Percentiles rank a stretch among this genome's conserved stretches.
Conservation (phyloP, 306 rosid genomes). For the Vigna angularis region DNA sequence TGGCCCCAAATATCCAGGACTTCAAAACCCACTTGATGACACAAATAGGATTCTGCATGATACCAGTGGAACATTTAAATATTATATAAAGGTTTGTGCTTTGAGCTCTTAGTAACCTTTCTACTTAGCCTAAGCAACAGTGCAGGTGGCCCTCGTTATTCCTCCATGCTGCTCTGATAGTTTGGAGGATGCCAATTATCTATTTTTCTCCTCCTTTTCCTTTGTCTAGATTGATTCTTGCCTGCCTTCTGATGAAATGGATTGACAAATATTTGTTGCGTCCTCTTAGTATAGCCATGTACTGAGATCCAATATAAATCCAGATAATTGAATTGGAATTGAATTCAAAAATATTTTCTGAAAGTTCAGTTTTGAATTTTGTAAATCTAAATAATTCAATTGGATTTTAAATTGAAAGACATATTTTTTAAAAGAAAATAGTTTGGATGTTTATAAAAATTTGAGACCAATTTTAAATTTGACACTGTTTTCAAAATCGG, state of each 20-base stretch:
- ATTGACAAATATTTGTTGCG: constrained; percentile 9
- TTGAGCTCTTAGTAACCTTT: constrained; percentile 1
- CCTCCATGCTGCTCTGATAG: constrained; percentile 13
- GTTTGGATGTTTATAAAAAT: too few species aligned
- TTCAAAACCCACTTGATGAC: constrained; percentile 94
- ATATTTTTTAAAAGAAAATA: too few species aligned
- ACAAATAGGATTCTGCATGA: constrained; percentile 77
- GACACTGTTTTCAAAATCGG: too few species aligned
- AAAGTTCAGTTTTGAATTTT: too few species aligned
- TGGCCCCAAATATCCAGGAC: constrained; percentile 98
- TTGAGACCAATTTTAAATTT: too few species aligned
- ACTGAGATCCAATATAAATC: too few species aligned
- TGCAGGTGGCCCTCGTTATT: neutral
- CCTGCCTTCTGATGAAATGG: neutral
- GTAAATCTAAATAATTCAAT: too few species aligned
- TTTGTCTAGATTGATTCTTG: neutral
- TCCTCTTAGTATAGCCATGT: neutral
- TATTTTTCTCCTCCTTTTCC: neutral
- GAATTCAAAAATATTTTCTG: too few species aligned
- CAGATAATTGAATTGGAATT: too few species aligned
- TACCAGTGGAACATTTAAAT: constrained; percentile 92
- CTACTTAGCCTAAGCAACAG: constrained; percentile 23
- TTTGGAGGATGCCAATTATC: constrained; percentile 27
- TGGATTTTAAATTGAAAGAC: too few species aligned
- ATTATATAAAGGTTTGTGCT: constrained; percentile 86